phyloP scores from a whole-genome alignment of 2,329 filamentous ascomycete species.

The Fusarium euwallaceae region DNA sequence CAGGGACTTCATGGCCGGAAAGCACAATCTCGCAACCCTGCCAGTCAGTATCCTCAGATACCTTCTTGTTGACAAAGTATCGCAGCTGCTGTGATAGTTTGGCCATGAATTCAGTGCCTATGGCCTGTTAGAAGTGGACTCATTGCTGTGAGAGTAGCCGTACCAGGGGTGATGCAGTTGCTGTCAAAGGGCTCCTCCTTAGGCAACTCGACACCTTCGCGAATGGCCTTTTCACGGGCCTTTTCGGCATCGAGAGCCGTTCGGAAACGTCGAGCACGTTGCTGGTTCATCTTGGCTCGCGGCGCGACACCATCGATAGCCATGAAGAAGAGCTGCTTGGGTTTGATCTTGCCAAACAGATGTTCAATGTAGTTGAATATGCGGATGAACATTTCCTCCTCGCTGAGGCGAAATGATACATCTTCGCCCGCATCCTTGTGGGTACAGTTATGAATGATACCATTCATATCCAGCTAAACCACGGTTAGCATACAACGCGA shows the following conservation, averaged over 20 bases:
- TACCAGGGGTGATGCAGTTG: constrained; percentile 96
- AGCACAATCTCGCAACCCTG: constrained; percentile 96
- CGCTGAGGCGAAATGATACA: constrained; percentile 90
- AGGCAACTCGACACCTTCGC: constrained; percentile 90
- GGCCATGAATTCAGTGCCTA: constrained; percentile 93
- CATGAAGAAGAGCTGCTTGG: constrained; percentile 99
- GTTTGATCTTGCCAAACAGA: constrained; percentile 98
- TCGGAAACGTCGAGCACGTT: constrained; percentile 93
- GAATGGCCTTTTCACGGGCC: constrained; percentile 91
- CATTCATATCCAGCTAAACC: constrained; percentile 90
- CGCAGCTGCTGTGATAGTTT: constrained; percentile 93
- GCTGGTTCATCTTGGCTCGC: constrained; percentile 99
- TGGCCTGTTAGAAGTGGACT: constrained; percentile 28
- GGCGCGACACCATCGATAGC: constrained; percentile 98
- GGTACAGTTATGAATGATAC: constrained; percentile 99
- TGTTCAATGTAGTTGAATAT: constrained; percentile 99
- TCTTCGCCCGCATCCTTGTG: constrained; percentile 93
- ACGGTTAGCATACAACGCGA: constrained; percentile 39
- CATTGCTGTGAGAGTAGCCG: background rate
- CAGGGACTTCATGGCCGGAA: constrained; percentile 96
- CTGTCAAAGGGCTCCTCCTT: constrained; percentile 98
- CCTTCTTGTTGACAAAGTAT: constrained; percentile 99
- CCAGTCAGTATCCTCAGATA: constrained; percentile 97
- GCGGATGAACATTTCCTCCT: constrained; percentile 99
- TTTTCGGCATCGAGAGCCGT: constrained; percentile 92